A percentile compares a stretch with the other conserved stretches of the same genome.
Conservation (phyloP, 2,329 filamentous ascomycete genomes). For the Daldinia eschscholtzii region DNA sequence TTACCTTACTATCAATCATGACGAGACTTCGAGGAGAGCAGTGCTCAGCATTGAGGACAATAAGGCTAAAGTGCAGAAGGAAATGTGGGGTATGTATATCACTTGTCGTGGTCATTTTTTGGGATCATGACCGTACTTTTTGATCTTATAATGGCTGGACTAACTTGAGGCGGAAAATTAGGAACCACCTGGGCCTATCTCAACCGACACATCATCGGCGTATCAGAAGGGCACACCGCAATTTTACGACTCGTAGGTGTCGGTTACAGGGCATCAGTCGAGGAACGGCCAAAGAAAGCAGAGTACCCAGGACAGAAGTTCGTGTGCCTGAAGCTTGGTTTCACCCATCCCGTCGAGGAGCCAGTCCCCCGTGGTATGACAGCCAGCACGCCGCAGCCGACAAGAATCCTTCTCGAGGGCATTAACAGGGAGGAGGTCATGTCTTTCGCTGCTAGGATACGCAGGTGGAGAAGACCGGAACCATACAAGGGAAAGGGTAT, state of each 20-base stretch:
- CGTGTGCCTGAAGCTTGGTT: constrained; percentile 93
- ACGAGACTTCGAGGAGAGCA: constrained; percentile 72
- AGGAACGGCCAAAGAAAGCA: constrained; percentile 78
- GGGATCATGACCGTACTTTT: not conserved
- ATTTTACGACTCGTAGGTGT: constrained; percentile 94
- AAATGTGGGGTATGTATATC: constrained; percentile 88
- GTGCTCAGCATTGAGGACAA: constrained; percentile 77
- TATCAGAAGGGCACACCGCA: constrained; percentile 95
- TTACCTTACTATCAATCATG: constrained; percentile 79
- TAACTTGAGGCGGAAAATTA: constrained; percentile 56
- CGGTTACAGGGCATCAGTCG: constrained; percentile 91
- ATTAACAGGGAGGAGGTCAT: constrained; percentile 87
- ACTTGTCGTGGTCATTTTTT: not conserved
- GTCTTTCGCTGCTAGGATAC: constrained; percentile 90
- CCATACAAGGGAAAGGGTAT: constrained; percentile 99
- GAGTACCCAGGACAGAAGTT: constrained; percentile 87
- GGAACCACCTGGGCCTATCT: constrained; percentile 92
- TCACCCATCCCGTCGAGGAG: constrained; percentile 94
- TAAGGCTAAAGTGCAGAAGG: constrained; percentile 79
- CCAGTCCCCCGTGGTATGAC: constrained; percentile 84
- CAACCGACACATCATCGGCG: constrained; percentile 90
- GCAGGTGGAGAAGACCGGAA: constrained; percentile 90
- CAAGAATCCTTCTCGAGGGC: constrained; percentile 90
- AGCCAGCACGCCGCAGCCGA: constrained; percentile 90
- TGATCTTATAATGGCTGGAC: constrained; percentile 17